A percentile compares a stretch with the other conserved stretches of the same genome.
Conservation (phyloP, 164 flowering plant species). For the Annona squamosa region DNA sequence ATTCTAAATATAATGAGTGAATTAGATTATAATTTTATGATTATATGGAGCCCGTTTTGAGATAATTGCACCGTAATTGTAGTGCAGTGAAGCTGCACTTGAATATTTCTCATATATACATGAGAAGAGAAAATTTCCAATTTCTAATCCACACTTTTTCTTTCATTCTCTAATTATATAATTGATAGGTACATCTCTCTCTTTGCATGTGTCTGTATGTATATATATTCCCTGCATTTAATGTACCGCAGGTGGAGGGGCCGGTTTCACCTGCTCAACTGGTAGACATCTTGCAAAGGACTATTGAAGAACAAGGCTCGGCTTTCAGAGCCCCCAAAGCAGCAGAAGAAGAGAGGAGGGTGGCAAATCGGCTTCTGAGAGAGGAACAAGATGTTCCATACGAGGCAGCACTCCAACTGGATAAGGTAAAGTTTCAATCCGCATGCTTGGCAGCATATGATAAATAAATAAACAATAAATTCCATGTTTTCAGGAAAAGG, state of each 20-base stretch:
- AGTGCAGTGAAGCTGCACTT: no score
- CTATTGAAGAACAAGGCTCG: slow-evolving; percentile 55
- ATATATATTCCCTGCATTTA: no score
- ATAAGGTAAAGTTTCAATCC: slow-evolving; percentile 27
- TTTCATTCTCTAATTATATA: no score
- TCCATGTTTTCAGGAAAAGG: slow-evolving; percentile 33
- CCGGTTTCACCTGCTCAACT: slow-evolving; percentile 60
- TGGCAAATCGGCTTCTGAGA: slow-evolving; percentile 29
- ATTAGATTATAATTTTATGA: no score
- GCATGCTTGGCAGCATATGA: neutral
- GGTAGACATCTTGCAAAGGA: slow-evolving; percentile 60
- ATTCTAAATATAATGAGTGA: no score
- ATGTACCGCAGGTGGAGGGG: slow-evolving; percentile 47
- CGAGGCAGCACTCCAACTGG: slow-evolving; percentile 47
- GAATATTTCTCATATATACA: no score
- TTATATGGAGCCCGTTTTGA: no score
- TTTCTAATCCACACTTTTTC: neutral
- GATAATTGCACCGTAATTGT: no score
- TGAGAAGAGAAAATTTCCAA: no score
- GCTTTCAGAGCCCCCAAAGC: slow-evolving; percentile 37
- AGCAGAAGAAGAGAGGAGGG: slow-evolving; percentile 14
- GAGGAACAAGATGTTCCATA: slow-evolving; percentile 74
- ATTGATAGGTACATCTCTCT: no score
- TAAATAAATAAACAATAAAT: no score
- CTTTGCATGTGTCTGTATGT: neutral